These are phyloP conservation scores for Daedalea quercina DNA, from an alignment of 768 basidiomycete genomes.

Conservation along the genomic window DNA sequence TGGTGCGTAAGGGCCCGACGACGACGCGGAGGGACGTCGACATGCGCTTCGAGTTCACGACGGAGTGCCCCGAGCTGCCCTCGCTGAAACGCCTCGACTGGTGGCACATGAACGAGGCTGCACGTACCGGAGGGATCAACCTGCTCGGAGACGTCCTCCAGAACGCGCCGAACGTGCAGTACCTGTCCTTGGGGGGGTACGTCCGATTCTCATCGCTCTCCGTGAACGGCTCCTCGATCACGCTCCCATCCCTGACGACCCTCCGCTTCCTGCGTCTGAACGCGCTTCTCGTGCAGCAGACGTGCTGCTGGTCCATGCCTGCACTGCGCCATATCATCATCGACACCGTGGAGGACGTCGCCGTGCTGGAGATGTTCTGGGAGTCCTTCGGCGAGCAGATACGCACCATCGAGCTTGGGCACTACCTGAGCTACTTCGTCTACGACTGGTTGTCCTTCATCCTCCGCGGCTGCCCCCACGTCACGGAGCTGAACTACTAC, in stretches of 20 bases:
- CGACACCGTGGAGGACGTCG: constrained; percentile 35
- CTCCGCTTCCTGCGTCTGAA: constrained; percentile 45
- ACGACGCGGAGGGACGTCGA: neutral
- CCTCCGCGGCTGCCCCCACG: constrained; percentile 37
- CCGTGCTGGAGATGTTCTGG: constrained; percentile 41
- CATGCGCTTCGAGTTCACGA: constrained; percentile 45
- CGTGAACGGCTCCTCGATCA: constrained; percentile 22
- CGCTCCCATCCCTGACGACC: constrained; percentile 42
- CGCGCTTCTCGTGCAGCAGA: constrained; percentile 42
- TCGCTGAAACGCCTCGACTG: constrained; percentile 60
- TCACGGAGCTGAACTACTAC: constrained; percentile 49
- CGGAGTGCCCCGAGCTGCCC: constrained; percentile 36
- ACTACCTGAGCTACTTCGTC: constrained; percentile 46
- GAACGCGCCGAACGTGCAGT: constrained; percentile 47
- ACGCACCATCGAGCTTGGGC: constrained; percentile 50
- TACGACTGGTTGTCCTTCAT: constrained; percentile 41
- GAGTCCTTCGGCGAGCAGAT: constrained; percentile 42
- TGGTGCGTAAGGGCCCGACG: constrained; percentile 40
- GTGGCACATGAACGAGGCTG: constrained; percentile 54
- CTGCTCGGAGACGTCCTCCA: constrained; percentile 46
- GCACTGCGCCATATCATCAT: constrained; percentile 43
- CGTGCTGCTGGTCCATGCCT: constrained; percentile 47
- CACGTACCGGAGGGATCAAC: constrained; percentile 61
- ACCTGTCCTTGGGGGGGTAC: constrained; percentile 49
- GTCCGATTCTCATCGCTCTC: constrained; percentile 20